Evolutionary conservation across 2,329 filamentous ascomycete genomes (phyloP), one percentile per base, ranked within the genome.

Genomic region (Fusarium sacchari): DNA sequence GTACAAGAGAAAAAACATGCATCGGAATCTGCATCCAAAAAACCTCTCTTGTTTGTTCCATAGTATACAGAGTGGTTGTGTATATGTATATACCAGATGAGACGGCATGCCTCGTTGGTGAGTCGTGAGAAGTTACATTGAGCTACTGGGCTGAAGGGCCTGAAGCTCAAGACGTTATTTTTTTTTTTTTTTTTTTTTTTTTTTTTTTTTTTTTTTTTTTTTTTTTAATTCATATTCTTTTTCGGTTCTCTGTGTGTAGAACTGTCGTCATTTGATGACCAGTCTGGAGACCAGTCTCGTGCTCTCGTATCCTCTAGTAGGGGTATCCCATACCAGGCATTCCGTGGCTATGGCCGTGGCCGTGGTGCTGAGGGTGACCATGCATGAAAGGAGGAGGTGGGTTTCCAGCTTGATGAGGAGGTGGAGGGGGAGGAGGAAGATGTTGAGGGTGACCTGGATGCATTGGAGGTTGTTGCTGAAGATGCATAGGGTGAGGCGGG

Each of bases 311-410:
- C 57, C 63, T 71, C 47, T 64, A 69, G 68, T 75, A 79, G 66
- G 76, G 72, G 42, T 78, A 81, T 56, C 77, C 74, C 72, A 80
- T 79, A 24, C 75, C 75, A 8, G 79, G 73, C 68, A 81, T 74
- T n/a, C 71, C 60, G 12, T 74, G 71, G n/a, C 46, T 30, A 53
- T 73, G 71, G 5, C 61, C 49, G 13, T 71, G 71, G 36, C 26
- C 52, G 7, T 66, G 67, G 26, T 69, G 65, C 42, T 72, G 70
- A 39, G 65, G 49, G 15, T 72, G 70, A n/a, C 75, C 67, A 22
- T 79, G 76, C n/a, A 77, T 73, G 28, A 73, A 79, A 7, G 62
- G 65, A 20, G 66, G 64, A 46, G 66, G 58, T 20, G 72, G 63
- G 39, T 73, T 76, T 34, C 69, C 74, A 24, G 61, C 55, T 30